Conservation (phyloP, 257 asterid genomes). For the Linaria vulgaris region DNA sequence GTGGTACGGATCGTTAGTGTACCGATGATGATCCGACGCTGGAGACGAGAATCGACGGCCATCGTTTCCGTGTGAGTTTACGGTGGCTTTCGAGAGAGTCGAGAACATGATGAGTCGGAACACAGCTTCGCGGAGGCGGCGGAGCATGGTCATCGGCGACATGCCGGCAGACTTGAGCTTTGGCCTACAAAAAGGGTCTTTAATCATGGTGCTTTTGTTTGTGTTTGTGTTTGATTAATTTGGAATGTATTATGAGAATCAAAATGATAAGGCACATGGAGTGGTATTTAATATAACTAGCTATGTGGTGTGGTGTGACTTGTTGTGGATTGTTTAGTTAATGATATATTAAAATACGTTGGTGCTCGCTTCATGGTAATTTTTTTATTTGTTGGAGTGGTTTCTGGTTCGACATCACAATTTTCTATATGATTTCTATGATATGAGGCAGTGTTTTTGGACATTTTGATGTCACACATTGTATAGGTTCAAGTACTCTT, state of each 20-base stretch:
- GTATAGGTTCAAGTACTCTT: too few relatives aligned
- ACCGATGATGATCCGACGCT: constrained; percentile 16
- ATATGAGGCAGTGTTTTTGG: too few relatives aligned
- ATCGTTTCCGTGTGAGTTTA: neutral
- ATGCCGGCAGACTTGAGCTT: constrained; percentile 26
- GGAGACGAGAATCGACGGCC: constrained; percentile 11
- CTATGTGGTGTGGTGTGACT: neutral
- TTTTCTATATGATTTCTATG: too few relatives aligned
- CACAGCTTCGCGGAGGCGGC: constrained; percentile 37
- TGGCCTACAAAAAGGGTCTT: constrained; percentile 34
- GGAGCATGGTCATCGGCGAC: constrained; percentile 32
- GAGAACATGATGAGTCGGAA: constrained; percentile 39
- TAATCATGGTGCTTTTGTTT: constrained; percentile 23
- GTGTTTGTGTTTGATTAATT: neutral
- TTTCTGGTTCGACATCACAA: too few relatives aligned
- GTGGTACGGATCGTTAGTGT: constrained; percentile 30
- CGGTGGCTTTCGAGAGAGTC: constrained; percentile 33
- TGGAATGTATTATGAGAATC: constrained; percentile 17
- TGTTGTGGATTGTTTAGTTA: neutral
- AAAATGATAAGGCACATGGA: constrained; percentile 30
- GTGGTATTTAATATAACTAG: constrained; percentile 8
- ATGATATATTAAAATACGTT: too few relatives aligned
- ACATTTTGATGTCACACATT: too few relatives aligned
- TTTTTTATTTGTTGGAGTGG: too few relatives aligned
- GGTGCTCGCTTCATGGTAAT: too few relatives aligned